phyloP scores from a whole-genome alignment of 2,329 filamentous ascomycete species.

The Clarireedia sp. region DNA sequence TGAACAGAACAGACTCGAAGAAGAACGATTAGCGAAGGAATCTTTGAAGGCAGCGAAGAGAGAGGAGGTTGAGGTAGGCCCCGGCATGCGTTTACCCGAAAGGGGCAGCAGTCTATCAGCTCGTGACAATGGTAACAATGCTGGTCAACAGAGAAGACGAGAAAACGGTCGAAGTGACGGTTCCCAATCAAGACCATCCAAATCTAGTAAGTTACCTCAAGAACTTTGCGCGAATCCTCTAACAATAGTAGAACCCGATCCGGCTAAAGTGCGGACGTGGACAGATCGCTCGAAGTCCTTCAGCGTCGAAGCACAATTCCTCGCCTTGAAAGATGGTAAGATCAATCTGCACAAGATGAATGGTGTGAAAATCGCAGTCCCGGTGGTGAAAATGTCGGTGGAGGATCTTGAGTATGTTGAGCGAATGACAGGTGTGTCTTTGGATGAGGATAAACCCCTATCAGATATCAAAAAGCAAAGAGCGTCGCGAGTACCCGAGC shows the following conservation, averaged over 20 bases:
- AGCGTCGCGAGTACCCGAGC: slow-evolving; percentile 16
- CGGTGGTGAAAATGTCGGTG: slow-evolving; percentile 88
- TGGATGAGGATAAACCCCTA: slow-evolving; percentile 87
- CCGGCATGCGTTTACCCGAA: slow-evolving; percentile 66
- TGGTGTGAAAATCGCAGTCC: slow-evolving; percentile 96
- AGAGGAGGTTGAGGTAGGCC: slow-evolving; percentile 67
- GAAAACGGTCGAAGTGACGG: slow-evolving; percentile 57
- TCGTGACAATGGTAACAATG: slow-evolving; percentile 58
- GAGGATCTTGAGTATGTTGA: slow-evolving; percentile 96
- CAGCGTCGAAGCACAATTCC: slow-evolving; percentile 93
- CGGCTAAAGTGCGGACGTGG: slow-evolving; percentile 80
- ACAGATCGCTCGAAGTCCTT: slow-evolving; percentile 93
- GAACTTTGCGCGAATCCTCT: slow-evolving; percentile 8
- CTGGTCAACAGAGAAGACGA: slow-evolving; percentile 63
- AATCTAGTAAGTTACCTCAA: slow-evolving; percentile 55
- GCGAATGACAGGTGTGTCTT: slow-evolving; percentile 71
- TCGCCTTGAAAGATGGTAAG: slow-evolving; percentile 89
- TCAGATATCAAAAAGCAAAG: slow-evolving; percentile 61
- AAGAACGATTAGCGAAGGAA: slow-evolving; percentile 76
- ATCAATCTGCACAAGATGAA: slow-evolving; percentile 98
- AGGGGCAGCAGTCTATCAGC: slow-evolving; percentile 70
- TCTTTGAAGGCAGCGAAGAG: slow-evolving; percentile 54
- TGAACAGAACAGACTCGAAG: slow-evolving; percentile 71
- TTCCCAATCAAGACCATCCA: slow-evolving; percentile 44
- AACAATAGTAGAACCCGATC: slow-evolving; percentile 61